phyloP scores from a whole-genome alignment of 306 rosid genomes.

The Abrus pulchellus region DNA sequence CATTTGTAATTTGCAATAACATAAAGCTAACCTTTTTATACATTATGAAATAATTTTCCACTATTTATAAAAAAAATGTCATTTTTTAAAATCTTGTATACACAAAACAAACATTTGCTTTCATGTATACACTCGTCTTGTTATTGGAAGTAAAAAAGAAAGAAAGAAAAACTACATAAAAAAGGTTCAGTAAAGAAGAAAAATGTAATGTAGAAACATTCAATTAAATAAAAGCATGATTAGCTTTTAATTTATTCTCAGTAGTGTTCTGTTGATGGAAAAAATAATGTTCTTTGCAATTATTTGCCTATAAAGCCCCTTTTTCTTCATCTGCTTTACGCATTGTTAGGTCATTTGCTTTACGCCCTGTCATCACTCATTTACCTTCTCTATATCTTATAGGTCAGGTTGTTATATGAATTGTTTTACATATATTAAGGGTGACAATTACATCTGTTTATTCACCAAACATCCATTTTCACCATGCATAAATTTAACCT shows the following conservation, averaged over 20 bases:
- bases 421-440: not conserved
- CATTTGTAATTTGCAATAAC: too few relatives aligned
- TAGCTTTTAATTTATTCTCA: not conserved
- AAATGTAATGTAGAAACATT: not conserved
- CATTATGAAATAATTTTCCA: too few relatives aligned
- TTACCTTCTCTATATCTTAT: not conserved
- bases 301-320: not conserved
- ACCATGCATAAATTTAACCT: too few relatives aligned
- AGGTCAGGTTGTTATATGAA: not conserved
- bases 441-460: too few relatives aligned
- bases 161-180: too few relatives aligned
- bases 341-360: not conserved
- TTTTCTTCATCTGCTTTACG: not conserved
- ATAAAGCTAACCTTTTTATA: too few relatives aligned
- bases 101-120: too few relatives aligned
- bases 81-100: too few relatives aligned
- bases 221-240: not conserved
- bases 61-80: too few relatives aligned
- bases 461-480: too few relatives aligned
- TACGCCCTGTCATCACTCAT: not conserved
- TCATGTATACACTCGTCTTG: too few relatives aligned
- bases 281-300: not conserved
- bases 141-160: too few relatives aligned
- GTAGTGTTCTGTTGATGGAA: not conserved
- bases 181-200: not conserved